Evolutionary conservation across 148 eudicot species (phyloP), one percentile per base, ranked within the genome.

Genomic region (Rhododendron mucronatum): DNA sequence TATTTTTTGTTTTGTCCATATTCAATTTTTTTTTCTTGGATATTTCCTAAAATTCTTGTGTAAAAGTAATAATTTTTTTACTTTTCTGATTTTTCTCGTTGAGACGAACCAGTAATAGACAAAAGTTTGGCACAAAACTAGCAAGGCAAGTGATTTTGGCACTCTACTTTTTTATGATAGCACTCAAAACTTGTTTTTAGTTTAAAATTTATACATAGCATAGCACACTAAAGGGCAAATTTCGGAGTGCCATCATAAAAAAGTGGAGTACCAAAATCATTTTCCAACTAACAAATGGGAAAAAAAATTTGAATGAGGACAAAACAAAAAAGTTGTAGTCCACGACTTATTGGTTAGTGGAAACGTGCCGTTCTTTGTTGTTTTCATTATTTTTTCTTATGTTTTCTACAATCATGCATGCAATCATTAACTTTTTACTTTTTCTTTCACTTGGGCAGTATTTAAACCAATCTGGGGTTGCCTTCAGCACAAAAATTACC

Each of bases 391-490:
- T 12, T 11, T 23, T 61, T 39, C 39, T 18, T 18, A 57, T 37
- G 30, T 30, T 26, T n/a, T 44, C 30, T 4, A 23, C 55, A 47
- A 44, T 37, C 20, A 3, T 79, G 74, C 26, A 13, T 55, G 79
- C 30, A 39, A 16, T 65, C 50, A 18, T 26, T 5, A n/a, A 35
- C 28, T 65, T 79, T 79, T 48, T 50, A 78, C 76, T 47, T 81
- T 35, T 51, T 80, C 45, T 84, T 14, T 45, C 81, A 9, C 50
- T 81, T 48, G 33, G 83, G 82, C 90, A 95, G 98, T 83, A 91
- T 86, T 77, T 95, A 79, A 83, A 92, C 89, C 89, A 94, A 86
- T 86, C 90, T 78, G 97, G 91, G 30, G 96, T 93, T 87, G 92
- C 91, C 73, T 95, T 93, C 86, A 85, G 92, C 87, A 93, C 97